A percentile compares a stretch with the other conserved stretches of the same genome.
These are phyloP conservation scores for Russula dissimulans DNA, from an alignment of 768 basidiomycete genomes.

Conservation along the genomic window DNA sequence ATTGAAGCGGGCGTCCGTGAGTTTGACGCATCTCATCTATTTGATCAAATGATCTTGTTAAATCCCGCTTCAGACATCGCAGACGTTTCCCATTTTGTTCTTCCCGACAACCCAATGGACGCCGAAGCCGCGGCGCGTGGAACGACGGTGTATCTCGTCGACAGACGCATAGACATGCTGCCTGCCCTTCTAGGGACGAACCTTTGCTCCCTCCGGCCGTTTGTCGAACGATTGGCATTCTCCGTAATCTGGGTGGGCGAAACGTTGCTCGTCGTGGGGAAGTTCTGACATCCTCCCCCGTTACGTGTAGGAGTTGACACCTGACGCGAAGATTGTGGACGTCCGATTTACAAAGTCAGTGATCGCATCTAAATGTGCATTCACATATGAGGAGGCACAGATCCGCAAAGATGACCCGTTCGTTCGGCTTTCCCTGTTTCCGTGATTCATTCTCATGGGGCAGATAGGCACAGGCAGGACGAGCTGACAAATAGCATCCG, in stretches of 20 bases:
- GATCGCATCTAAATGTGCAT: conserved; percentile 91
- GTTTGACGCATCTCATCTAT: conserved; percentile 28
- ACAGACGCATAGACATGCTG: conserved; percentile 98
- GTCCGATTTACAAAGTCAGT: conserved; percentile 93
- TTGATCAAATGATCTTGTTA: background rate
- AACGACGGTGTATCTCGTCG: conserved; percentile 95
- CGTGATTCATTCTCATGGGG: background rate
- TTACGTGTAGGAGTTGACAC: conserved; percentile 69
- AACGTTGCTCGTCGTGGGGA: background rate
- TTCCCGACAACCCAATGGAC: conserved; percentile 91
- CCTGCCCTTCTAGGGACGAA: conserved; percentile 91
- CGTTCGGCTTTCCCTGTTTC: conserved; percentile 24
- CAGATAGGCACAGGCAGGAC: conserved; percentile 60
- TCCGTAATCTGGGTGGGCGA: conserved; percentile 86
- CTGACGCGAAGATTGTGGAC: conserved; percentile 81
- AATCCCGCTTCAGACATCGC: conserved; percentile 67
- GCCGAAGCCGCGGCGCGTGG: conserved; percentile 91
- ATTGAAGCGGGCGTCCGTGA: conserved; percentile 96
- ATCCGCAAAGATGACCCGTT: conserved; percentile 86
- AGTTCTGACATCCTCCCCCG: conserved; percentile 6
- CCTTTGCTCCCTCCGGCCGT: conserved; percentile 83
- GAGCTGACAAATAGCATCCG: conserved; percentile 79
- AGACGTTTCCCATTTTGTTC: conserved; percentile 95
- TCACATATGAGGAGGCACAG: conserved; percentile 96
- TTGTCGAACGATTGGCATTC: conserved; percentile 92